Evolutionary conservation across 768 basidiomycete species (phyloP).

Genomic region (Xerocomus spinulosus): DNA sequence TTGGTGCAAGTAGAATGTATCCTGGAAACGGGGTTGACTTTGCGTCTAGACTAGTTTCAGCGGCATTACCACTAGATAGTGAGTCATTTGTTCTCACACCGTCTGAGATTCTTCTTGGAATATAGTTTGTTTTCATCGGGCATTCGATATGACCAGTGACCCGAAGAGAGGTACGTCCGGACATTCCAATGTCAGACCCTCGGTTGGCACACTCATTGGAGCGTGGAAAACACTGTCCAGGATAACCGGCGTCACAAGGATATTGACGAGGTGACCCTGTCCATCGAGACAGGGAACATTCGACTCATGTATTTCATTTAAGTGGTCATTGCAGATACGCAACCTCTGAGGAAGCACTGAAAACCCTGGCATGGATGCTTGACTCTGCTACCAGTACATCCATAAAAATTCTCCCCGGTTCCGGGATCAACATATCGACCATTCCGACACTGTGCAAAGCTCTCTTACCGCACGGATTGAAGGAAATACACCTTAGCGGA

Average conservation of each 20-base stretch:
- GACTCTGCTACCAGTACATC: constrained; percentile 15
- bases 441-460: constrained; percentile 44
- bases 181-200: neutral
- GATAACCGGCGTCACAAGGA: constrained; percentile 65
- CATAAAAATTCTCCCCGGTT: constrained; percentile 59
- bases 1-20: constrained; percentile 1
- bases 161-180: constrained; percentile 43
- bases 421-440: constrained; percentile 63
- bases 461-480: constrained; percentile 53
- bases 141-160: constrained; percentile 68
- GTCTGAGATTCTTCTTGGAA: neutral
- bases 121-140: constrained; percentile 74
- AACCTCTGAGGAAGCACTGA: constrained; percentile 34
- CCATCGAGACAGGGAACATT: neutral
- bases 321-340: constrained; percentile 51
- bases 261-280: constrained; percentile 65
- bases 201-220: constrained; percentile 7
- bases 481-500: constrained; percentile 73
- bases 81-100: neutral
- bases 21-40: constrained; percentile 1
- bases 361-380: constrained; percentile 39
- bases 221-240: constrained; percentile 42
- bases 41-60: constrained; percentile 46
- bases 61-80: constrained; percentile 64
- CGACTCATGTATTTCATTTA: constrained; percentile 19